Base-by-base conservation (phyloP, 2,329 filamentous ascomycete genomes). In the Seiridium unicorne region DNA sequence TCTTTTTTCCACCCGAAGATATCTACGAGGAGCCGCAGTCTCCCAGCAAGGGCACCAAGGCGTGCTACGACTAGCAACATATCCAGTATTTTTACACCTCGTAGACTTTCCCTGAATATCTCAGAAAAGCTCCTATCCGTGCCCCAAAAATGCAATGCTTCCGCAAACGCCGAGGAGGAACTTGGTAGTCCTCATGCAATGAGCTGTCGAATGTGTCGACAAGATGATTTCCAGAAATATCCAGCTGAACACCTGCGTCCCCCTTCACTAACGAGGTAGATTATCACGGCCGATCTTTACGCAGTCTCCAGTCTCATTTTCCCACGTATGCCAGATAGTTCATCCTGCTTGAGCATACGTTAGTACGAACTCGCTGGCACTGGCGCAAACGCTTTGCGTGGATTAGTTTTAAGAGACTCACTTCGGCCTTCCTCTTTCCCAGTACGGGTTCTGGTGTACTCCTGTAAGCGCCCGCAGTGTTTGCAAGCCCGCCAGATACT, bases 401-500 rank as follows among this genome's bases (percentile, higher is more conserved):
- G 36, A 57, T 46, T 10, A 57, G 32, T n/a, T 47, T 38, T 9
- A 48, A 32, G 13, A 36, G 57, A 75, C 78, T 77, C 66, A 84
- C 85, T 77, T 91, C 89, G 54, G 89, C 89, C 74, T 93, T 93
- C 62, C 90, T 80, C 76, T 93, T 93, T 55, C 89, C 89, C 65
- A 91, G 72, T 35, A 90, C 79, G 11, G 84, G 85, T 69, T 90
- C 88, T 1, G 87, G 87, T 4, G 86, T 89, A 64, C 80, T 70
- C 70, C 81, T 68, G 61, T 76, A 70, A 64, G 65, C 36, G 63
- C 64, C 2, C 61, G 64, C 59, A 63, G 53, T 51, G 6, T 35
- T n/a, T 32, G 36, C 58, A 18, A 38, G 49, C 70, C 62, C 32
- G 77, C 77, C 11, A 77, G 85, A 89, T 38, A 91, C 90, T 76